Percentiles rank a stretch among this genome's conserved stretches.
phyloP scores from a whole-genome alignment of 495 filamentous ascomycete genomes.

The Monascus purpureus region DNA sequence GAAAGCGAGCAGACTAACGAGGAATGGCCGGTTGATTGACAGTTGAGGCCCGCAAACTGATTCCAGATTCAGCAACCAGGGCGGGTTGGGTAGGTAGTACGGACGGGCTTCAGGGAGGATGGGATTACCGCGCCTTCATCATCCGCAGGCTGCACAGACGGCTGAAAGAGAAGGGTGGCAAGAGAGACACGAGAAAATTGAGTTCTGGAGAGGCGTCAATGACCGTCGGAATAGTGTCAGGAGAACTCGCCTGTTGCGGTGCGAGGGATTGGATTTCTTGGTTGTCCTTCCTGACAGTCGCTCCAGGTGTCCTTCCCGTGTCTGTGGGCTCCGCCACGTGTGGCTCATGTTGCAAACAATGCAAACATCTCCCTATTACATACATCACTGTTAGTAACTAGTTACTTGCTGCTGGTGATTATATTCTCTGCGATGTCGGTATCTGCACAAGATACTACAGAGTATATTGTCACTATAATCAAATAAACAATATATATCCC shows the following conservation, averaged over 20 bases:
- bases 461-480: neutral
- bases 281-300: too few species aligned
- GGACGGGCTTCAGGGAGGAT: slow-evolving; percentile 8
- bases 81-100: slow-evolving; percentile 16
- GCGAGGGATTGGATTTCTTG: too few species aligned
- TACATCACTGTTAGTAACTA: too few species aligned
- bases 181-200: slow-evolving; percentile 1
- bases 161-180: slow-evolving; percentile 3
- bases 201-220: slow-evolving; percentile 6
- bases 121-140: slow-evolving; percentile 18
- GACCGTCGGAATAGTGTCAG: slow-evolving; percentile 10
- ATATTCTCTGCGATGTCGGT: too few species aligned
- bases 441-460: too few species aligned
- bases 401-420: too few species aligned
- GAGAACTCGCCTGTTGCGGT: too few species aligned
- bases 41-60: slow-evolving; percentile 5
- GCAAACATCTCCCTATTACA: too few species aligned
- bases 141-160: too few species aligned
- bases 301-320: slow-evolving; percentile 36
- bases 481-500: neutral
- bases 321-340: slow-evolving; percentile 23
- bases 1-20: too few species aligned
- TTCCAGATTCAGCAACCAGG: slow-evolving; percentile 14
- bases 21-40: neutral
- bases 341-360: slow-evolving; percentile 5